A percentile compares a stretch with the other conserved stretches of the same genome.
Evolutionary conservation across 352 stramenopile species (phyloP).

Genomic region (Saprolegnia diclina): DNA sequence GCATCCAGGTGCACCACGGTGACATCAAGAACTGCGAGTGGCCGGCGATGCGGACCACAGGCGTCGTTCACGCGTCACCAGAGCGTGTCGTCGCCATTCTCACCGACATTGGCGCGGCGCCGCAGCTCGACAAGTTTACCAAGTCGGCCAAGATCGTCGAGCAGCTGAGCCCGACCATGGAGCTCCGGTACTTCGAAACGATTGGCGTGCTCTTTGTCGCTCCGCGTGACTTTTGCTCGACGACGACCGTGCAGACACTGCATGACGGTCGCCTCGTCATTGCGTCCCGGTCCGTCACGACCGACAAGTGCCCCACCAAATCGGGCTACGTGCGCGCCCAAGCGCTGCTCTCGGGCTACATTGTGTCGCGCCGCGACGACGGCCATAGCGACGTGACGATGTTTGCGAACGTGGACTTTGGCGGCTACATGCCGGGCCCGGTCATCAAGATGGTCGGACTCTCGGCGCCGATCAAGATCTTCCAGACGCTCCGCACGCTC

Average conservation of each 20-base stretch:
- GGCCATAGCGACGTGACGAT: constrained; percentile 61
- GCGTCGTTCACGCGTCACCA: constrained; percentile 48
- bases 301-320: constrained; percentile 44
- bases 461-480: constrained; percentile 73
- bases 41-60: constrained; percentile 69
- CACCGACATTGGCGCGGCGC: constrained; percentile 50
- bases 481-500: constrained; percentile 54
- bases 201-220: constrained; percentile 75
- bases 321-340: constrained; percentile 42
- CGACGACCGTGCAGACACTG: constrained; percentile 49
- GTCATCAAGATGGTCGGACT: constrained; percentile 70
- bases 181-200: constrained; percentile 53
- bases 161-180: constrained; percentile 53
- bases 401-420: constrained; percentile 73
- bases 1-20: constrained; percentile 63
- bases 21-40: constrained; percentile 54
- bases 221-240: constrained; percentile 64
- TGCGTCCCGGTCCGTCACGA: constrained; percentile 57
- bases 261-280: constrained; percentile 52
- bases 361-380: constrained; percentile 55
- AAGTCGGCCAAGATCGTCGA: constrained; percentile 59
- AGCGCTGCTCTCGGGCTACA: constrained; percentile 58
- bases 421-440: constrained; percentile 57
- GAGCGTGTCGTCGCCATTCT: constrained; percentile 48
- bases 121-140: constrained; percentile 77